Evolutionary conservation across 352 stramenopile species (phyloP).

Genomic region (Phytophthora capsici): DNA sequence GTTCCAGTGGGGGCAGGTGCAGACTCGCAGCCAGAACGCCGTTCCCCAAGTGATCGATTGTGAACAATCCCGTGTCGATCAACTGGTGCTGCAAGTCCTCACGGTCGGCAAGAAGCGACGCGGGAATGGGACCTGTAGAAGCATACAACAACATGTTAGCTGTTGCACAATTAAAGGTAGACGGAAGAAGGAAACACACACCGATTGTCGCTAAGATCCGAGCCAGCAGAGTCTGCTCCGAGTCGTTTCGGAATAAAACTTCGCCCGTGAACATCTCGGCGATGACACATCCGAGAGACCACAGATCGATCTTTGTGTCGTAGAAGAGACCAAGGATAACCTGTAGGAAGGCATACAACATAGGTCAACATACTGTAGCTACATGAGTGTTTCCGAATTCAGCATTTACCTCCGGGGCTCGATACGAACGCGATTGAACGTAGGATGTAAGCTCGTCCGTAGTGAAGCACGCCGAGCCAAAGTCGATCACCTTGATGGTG

Average conservation of each 20-base stretch:
- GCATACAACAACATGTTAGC: background rate
- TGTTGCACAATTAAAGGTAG: background rate
- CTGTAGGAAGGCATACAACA: slow-evolving; percentile 18
- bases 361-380: slow-evolving; percentile 58
- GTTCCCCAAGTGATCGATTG: slow-evolving; percentile 53
- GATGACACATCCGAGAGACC: slow-evolving; percentile 89
- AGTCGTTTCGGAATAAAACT: slow-evolving; percentile 89
- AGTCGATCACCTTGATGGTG: slow-evolving; percentile 98
- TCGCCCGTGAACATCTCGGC: slow-evolving; percentile 90
- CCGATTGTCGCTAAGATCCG: slow-evolving; percentile 86
- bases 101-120: slow-evolving; percentile 55
- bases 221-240: slow-evolving; percentile 93
- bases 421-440: slow-evolving; percentile 98
- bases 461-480: slow-evolving; percentile 96
- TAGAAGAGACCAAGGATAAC: slow-evolving; percentile 97
- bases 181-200: slow-evolving; percentile 25
- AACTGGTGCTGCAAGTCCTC: slow-evolving; percentile 66
- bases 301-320: slow-evolving; percentile 89
- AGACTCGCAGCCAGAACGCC: slow-evolving; percentile 47
- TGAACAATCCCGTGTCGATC: slow-evolving; percentile 62
- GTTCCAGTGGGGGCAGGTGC: slow-evolving; percentile 55
- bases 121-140: slow-evolving; percentile 64
- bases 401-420: slow-evolving; percentile 91
- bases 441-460: slow-evolving; percentile 97
- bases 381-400: background rate